Percentiles rank a stretch among this genome's conserved stretches.
Evolutionary conservation across 345 rosid genomes (phyloP).

Genomic region (Orychophragmus violaceus): DNA sequence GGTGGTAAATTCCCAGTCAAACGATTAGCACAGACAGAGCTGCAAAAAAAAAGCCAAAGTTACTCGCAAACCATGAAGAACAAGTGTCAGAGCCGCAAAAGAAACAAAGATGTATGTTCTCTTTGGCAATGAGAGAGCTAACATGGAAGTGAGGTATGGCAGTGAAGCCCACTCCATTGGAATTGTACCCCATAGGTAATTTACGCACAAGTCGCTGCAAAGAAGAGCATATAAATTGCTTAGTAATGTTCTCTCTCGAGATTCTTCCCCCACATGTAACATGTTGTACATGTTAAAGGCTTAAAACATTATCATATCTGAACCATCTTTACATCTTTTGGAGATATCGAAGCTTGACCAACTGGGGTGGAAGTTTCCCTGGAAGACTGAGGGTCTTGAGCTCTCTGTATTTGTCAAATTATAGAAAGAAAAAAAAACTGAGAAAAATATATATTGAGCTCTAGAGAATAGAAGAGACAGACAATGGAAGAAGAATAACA

Average conservation of each 20-base stretch:
- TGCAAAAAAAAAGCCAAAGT: neutral
- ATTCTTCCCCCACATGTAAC: neutral
- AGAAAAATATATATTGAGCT: neutral
- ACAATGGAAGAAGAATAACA: neutral
- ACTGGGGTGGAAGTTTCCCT: slow-evolving; percentile 10
- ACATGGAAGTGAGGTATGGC: neutral
- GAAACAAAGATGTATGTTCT: neutral
- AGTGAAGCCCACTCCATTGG: neutral
- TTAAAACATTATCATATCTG: neutral
- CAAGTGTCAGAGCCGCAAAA: neutral
- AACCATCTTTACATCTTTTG: neutral
- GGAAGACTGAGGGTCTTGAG: neutral
- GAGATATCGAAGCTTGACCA: neutral
- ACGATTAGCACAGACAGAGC: neutral
- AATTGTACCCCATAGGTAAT: neutral
- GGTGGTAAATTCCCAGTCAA: neutral
- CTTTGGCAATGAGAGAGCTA: neutral
- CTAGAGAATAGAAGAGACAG: neutral
- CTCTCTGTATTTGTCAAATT: neutral
- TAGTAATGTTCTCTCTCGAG: no score
- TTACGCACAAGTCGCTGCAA: neutral
- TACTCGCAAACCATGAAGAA: neutral
- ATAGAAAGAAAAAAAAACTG: neutral
- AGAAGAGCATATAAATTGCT: neutral
- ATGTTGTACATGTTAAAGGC: neutral